phyloP scores from a whole-genome alignment of 1,284 basidiomycete genomes.

The Cutaneotrichosporon spelunceum region DNA sequence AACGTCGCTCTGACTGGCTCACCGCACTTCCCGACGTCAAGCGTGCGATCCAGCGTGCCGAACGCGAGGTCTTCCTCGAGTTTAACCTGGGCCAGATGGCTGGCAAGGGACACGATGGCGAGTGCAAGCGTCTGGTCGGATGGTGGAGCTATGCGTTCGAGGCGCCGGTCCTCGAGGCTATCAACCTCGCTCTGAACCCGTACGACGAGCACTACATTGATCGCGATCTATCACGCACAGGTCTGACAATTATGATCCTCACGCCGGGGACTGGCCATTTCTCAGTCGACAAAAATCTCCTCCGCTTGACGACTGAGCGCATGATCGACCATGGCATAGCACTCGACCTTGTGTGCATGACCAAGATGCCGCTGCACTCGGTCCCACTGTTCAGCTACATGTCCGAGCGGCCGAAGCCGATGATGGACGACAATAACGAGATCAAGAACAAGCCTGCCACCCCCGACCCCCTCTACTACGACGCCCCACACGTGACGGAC shows the following conservation, averaged over 20 bases:
- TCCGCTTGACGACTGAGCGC: slow-evolving; percentile 90
- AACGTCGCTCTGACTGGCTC: slow-evolving; percentile 82
- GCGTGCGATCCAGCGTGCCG: slow-evolving; percentile 80
- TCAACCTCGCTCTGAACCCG: slow-evolving; percentile 89
- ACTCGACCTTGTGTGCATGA: slow-evolving; percentile 82
- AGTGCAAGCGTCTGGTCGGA: slow-evolving; percentile 46
- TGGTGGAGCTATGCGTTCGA: slow-evolving; percentile 66
- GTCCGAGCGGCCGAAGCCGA: slow-evolving; percentile 49
- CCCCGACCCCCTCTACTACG: slow-evolving; percentile 78
- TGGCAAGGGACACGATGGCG: slow-evolving; percentile 25
- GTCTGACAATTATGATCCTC: slow-evolving; percentile 76
- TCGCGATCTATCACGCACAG: slow-evolving; percentile 89
- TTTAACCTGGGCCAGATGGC: slow-evolving; percentile 62
- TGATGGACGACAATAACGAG: slow-evolving; percentile 11
- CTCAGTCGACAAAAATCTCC: slow-evolving; percentile 81
- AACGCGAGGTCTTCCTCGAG: slow-evolving; percentile 77
- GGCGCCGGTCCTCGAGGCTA: slow-evolving; percentile 88
- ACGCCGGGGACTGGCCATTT: slow-evolving; percentile 95
- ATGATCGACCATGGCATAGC: slow-evolving; percentile 92
- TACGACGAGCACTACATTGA: slow-evolving; percentile 95
- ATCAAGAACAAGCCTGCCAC: slow-evolving; percentile 39
- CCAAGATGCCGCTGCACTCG: slow-evolving; percentile 88
- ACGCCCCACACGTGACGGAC: slow-evolving; percentile 47
- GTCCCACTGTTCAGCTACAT: slow-evolving; percentile 78
- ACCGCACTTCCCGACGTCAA: slow-evolving; percentile 81